These are phyloP conservation scores for Alopecurus myosuroides DNA, from an alignment of 176 grass and related monocot species.

Conservation along the genomic window DNA sequence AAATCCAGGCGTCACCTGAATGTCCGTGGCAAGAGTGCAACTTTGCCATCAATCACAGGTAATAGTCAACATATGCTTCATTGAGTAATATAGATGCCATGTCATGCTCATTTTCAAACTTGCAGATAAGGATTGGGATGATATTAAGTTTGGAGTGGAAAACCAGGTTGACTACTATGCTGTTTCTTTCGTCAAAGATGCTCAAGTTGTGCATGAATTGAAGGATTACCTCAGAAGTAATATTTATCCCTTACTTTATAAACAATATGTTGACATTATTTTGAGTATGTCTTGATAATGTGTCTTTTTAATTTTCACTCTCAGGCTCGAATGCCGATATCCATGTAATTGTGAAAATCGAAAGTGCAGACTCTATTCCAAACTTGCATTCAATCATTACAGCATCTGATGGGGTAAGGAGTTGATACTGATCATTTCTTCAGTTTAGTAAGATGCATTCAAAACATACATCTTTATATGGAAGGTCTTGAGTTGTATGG, in stretches of 20 bases:
- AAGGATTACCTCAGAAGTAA: conserved; percentile 97
- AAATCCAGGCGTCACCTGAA: conserved; percentile 96
- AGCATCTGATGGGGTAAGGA: conserved; percentile 95
- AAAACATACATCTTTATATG: conserved; percentile 5
- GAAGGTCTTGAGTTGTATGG: conserved; percentile 14
- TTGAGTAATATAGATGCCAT: background rate
- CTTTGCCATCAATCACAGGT: conserved; percentile 97
- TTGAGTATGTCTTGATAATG: conserved; percentile 4
- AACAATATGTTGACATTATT: background rate
- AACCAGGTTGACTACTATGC: conserved; percentile 99
- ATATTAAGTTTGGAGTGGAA: conserved; percentile 98
- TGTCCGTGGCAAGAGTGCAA: conserved; percentile 98
- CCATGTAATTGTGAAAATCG: conserved; percentile 97
- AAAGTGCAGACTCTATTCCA: conserved; percentile 98
- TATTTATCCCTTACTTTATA: conserved; percentile 5
- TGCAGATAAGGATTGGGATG: conserved; percentile 99
- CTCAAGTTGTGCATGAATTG: conserved; percentile 93
- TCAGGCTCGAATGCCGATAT: conserved; percentile 82
- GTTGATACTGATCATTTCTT: background rate
- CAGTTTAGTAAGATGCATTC: conserved; percentile 7
- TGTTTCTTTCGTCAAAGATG: conserved; percentile 99
- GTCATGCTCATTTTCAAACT: conserved; percentile 25
- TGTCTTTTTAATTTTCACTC: conserved; percentile 23
- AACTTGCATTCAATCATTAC: conserved; percentile 96
- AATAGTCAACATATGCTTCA: conserved; percentile 13